Conservation (phyloP, 1,284 basidiomycete species). For the Coniferiporia weirii region DNA sequence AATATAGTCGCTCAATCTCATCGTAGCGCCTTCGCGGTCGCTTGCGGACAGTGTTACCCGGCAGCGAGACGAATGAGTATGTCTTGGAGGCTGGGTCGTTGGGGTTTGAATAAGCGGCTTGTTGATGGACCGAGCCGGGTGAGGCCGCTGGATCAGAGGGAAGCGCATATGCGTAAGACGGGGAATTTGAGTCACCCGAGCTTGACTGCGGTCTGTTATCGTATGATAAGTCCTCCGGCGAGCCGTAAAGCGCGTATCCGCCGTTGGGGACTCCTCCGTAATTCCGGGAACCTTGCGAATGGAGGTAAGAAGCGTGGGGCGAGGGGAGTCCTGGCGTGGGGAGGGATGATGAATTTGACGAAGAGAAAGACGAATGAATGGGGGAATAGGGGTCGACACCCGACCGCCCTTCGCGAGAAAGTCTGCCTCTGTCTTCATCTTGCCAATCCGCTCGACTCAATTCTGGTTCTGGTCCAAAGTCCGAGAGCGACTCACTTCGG, state of each 20-base stretch:
- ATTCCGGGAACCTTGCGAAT: conserved; percentile 3
- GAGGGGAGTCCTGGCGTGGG: conserved; percentile 8
- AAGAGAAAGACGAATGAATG: conserved; percentile 13
- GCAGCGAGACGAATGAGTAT: conserved; percentile 75
- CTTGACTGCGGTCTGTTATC: conserved; percentile 6
- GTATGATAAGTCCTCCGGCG: conserved; percentile 6
- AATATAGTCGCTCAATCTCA: conserved; percentile 89
- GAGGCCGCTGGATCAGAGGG: background rate
- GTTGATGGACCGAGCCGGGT: background rate
- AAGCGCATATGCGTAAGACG: conserved; percentile 4
- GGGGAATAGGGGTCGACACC: conserved; percentile 15
- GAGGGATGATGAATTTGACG: conserved; percentile 13
- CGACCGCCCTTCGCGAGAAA: background rate
- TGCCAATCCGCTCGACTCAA: conserved; percentile 6
- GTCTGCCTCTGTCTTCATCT: conserved; percentile 2
- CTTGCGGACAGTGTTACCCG: conserved; percentile 76
- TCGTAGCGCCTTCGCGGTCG: conserved; percentile 80
- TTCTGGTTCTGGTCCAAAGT: conserved; percentile 2
- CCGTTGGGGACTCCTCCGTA: conserved; percentile 2
- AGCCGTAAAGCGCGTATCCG: conserved; percentile 2
- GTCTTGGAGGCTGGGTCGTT: conserved; percentile 39
- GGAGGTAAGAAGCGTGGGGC: background rate
- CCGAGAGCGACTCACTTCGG: conserved; percentile 4
- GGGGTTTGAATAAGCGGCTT: background rate
- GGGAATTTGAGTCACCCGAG: conserved; percentile 5